Conservation (phyloP, 192 early-diverging fungal genomes). For the Umbelopsis isabellina region DNA sequence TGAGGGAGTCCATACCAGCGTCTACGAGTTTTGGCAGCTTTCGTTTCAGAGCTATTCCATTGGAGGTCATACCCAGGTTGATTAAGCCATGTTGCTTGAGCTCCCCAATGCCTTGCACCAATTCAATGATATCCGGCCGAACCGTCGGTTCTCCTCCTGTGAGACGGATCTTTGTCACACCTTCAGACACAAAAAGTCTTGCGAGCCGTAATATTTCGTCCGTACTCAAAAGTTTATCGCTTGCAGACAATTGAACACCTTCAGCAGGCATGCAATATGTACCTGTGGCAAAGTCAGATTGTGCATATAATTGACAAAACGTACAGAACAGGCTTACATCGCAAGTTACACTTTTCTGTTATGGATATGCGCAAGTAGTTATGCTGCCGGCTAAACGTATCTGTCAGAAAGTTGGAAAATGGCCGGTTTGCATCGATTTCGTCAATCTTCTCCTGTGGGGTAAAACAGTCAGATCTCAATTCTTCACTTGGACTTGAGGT, state of each 20-base stretch:
- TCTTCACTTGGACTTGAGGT: too few relatives aligned
- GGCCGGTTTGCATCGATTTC: background rate
- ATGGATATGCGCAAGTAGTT: constrained; percentile 94
- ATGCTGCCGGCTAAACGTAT: constrained; percentile 86
- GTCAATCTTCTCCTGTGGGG: background rate
- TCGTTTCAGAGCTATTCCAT: constrained; percentile 88
- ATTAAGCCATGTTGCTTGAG: constrained; percentile 75
- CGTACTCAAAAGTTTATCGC: constrained; percentile 71
- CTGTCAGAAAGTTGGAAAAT: constrained; percentile 55
- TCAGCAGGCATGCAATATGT: constrained; percentile 98
- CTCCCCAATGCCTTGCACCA: constrained; percentile 78
- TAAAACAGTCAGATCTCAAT: background rate
- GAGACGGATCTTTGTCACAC: constrained; percentile 92
- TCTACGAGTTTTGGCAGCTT: constrained; percentile 73
- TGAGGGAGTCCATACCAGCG: constrained; percentile 83
- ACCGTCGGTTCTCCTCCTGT: constrained; percentile 98
- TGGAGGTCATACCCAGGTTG: constrained; percentile 91
- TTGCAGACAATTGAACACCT: constrained; percentile 74
- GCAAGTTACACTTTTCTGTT: constrained; percentile 94
- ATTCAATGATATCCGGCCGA: constrained; percentile 84
- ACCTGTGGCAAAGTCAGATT: constrained; percentile 46
- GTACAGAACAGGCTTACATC: constrained; percentile 61
- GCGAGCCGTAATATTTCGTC: constrained; percentile 84
- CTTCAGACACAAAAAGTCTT: constrained; percentile 82
- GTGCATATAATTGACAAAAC: background rate